phyloP scores from a whole-genome alignment of 768 basidiomycete genomes.

The Zangia roseola region DNA sequence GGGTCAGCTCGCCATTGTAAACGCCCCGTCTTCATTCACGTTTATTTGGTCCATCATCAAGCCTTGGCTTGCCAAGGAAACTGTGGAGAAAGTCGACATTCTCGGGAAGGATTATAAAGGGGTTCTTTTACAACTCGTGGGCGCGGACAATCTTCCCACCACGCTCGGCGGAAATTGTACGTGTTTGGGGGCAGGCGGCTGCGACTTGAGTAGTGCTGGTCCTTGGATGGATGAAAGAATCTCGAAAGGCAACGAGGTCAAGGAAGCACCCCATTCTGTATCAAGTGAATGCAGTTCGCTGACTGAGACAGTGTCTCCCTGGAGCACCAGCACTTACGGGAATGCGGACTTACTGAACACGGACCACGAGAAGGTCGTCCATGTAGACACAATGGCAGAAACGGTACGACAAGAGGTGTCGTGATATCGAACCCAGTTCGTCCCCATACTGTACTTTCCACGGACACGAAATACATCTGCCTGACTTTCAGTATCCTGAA shows the following conservation, averaged over 20 bases:
- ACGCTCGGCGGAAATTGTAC: conserved; percentile 65
- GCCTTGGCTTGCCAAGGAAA: conserved; percentile 74
- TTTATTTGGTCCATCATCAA: conserved; percentile 69
- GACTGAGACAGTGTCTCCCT: background rate
- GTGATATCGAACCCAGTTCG: conserved; percentile 1
- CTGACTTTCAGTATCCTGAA: background rate
- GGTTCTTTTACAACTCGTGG: conserved; percentile 56
- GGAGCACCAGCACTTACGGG: conserved; percentile 2
- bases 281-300: conserved; percentile 1
- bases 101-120: conserved; percentile 59
- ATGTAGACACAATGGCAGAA: background rate
- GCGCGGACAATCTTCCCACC: conserved; percentile 61
- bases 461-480: background rate
- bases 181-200: conserved; percentile 56
- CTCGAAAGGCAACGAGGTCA: conserved; percentile 14
- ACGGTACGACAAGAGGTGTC: background rate
- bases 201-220: conserved; percentile 60
- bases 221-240: conserved; percentile 67
- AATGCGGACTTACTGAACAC: background rate
- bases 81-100: conserved; percentile 64
- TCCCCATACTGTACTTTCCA: background rate
- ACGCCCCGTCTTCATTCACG: conserved; percentile 71
- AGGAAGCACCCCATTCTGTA: background rate
- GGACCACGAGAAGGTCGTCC: conserved; percentile 10
- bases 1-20: conserved; percentile 70